phyloP scores from a whole-genome alignment of 106 monocot species.

The Acorus calamus region DNA sequence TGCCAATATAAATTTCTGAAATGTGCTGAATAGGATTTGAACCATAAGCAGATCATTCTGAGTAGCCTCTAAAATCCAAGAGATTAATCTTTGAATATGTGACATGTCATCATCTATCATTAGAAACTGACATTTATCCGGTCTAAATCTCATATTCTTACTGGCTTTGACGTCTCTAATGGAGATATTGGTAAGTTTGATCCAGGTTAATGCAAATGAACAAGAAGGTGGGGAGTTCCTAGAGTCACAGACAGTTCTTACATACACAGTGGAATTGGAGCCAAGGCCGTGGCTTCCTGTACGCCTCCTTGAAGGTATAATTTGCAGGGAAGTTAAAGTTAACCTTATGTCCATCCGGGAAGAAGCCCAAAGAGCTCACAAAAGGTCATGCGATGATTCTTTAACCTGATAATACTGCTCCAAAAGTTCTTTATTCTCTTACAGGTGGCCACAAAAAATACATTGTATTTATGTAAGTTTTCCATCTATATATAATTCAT shows the following conservation, averaged over 20 bases:
- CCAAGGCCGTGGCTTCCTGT: conserved; percentile 89
- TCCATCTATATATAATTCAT: no score
- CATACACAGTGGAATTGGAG: conserved; percentile 66
- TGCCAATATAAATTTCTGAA: no score
- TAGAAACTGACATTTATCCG: not conserved
- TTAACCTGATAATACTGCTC: not conserved
- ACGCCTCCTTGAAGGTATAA: conserved; percentile 65
- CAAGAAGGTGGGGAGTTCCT: conserved; percentile 7
- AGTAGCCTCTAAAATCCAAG: no score
- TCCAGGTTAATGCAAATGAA: conserved; percentile 18
- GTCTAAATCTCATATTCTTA: not conserved
- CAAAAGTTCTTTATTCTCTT: not conserved
- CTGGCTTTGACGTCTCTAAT: not conserved
- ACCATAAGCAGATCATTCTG: no score
- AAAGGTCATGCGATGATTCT: not conserved
- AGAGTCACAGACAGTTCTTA: conserved; percentile 44
- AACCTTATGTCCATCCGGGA: conserved; percentile 56
- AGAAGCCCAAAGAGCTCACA: conserved; percentile 56
- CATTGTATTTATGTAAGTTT: no score
- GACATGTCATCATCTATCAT: not conserved
- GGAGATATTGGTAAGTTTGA: not conserved
- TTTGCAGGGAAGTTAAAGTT: conserved; percentile 60
- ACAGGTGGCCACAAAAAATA: no score
- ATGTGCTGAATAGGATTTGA: no score
- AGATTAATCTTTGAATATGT: no score